phyloP scores from a whole-genome alignment of 495 filamentous ascomycete genomes.

The Aspergillus mulundensis region DNA sequence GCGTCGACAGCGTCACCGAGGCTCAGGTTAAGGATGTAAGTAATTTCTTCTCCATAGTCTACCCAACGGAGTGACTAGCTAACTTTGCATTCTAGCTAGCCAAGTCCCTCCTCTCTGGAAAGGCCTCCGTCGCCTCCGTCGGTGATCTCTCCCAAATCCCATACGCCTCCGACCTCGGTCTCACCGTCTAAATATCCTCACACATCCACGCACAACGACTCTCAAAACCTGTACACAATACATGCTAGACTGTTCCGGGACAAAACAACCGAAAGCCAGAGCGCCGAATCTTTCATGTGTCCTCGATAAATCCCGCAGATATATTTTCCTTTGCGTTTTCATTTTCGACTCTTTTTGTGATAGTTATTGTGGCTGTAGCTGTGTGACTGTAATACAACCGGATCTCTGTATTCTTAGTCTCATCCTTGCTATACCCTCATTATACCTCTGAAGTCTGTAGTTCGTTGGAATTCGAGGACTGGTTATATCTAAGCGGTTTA shows the following conservation, averaged over 20 bases:
- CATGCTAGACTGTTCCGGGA: constrained; percentile 38
- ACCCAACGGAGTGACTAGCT: not conserved
- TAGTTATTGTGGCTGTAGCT: constrained; percentile 39
- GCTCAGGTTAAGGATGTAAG: constrained; percentile 85
- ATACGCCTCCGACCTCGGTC: constrained; percentile 87
- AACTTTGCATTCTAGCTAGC: constrained; percentile 54
- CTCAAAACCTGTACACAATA: constrained; percentile 38
- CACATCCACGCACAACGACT: not conserved
- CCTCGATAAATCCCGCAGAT: constrained; percentile 17
- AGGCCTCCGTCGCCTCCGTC: constrained; percentile 81
- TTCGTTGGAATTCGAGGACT: too few species aligned
- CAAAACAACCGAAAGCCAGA: constrained; percentile 13
- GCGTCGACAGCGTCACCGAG: constrained; percentile 72
- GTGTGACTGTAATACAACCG: constrained; percentile 48
- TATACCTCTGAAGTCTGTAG: constrained; percentile 4
- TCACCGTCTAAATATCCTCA: constrained; percentile 70
- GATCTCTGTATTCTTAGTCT: constrained; percentile 22
- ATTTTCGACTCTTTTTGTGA: constrained; percentile 30
- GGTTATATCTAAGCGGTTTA: too few species aligned
- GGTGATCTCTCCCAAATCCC: constrained; percentile 87
- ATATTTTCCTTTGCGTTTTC: constrained; percentile 16
- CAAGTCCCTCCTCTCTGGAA: constrained; percentile 78
- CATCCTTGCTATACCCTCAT: too few species aligned
- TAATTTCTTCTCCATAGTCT: constrained; percentile 15
- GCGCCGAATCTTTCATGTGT: constrained; percentile 3